Evolutionary conservation across 2,329 filamentous ascomycete genomes (phyloP).

Genomic region (Ophiognomonia clavigignenti-juglandacearum): DNA sequence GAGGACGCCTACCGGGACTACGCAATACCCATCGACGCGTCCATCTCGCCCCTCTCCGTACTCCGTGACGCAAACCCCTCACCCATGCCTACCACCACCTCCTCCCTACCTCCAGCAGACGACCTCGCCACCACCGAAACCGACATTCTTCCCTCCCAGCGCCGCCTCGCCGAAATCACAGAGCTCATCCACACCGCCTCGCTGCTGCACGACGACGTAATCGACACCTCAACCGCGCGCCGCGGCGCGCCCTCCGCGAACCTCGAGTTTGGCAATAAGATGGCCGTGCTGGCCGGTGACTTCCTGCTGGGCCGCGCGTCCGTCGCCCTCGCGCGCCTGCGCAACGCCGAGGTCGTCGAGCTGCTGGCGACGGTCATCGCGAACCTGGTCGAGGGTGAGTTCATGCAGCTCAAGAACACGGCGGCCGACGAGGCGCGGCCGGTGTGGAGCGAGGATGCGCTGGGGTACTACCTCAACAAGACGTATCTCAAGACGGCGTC

Average conservation of each 20-base stretch:
- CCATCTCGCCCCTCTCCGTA: constrained; percentile 50
- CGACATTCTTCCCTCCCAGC: constrained; percentile 86
- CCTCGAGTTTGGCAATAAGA: constrained; percentile 96
- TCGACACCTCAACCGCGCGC: constrained; percentile 83
- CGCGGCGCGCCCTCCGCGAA: constrained; percentile 86
- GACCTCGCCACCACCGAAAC: constrained; percentile 39
- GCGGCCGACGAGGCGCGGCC: constrained; percentile 81
- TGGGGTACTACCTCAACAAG: constrained; percentile 94
- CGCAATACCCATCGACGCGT: constrained; percentile 39
- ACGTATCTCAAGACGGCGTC: constrained; percentile 97
- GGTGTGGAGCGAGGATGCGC: constrained; percentile 79
- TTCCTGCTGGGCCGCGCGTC: constrained; percentile 91
- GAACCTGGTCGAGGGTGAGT: constrained; percentile 96
- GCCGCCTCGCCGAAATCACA: constrained; percentile 90
- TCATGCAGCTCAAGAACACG: constrained; percentile 99
- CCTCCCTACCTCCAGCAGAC: constrained; percentile 27
- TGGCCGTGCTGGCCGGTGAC: constrained; percentile 96
- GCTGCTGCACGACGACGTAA: constrained; percentile 95
- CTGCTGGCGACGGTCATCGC: constrained; percentile 93
- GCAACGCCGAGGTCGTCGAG: constrained; percentile 92
- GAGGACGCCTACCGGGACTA: constrained; percentile 23
- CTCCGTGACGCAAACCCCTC: constrained; percentile 82
- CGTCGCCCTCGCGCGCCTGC: constrained; percentile 81
- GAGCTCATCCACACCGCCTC: constrained; percentile 97
- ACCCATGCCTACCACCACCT: constrained; percentile 49